Percentiles rank a stretch among this genome's conserved stretches.
Evolutionary conservation across 1,139 yeast genomes (phyloP).

Genomic region (Pichia sp.): DNA sequence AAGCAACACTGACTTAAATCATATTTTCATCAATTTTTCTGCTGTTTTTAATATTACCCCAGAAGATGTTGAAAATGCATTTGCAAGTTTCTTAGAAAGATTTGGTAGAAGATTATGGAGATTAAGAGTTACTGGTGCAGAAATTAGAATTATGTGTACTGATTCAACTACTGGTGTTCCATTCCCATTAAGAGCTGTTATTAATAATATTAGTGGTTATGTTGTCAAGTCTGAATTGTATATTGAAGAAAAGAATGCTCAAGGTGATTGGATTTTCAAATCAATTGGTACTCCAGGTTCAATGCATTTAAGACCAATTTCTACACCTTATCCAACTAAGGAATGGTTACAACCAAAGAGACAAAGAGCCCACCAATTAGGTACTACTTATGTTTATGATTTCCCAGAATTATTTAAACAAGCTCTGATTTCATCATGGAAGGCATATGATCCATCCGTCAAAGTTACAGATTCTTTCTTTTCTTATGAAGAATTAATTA

Average conservation of each 20-base stretch:
- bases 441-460: conserved; percentile 45
- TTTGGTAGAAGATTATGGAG: conserved; percentile 97
- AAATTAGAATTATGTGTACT: conserved; percentile 89
- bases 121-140: conserved; percentile 94
- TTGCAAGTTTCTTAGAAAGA: conserved; percentile 95
- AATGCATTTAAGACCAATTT: conserved; percentile 93
- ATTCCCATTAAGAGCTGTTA: conserved; percentile 93
- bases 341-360: conserved; percentile 98
- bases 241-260: conserved; percentile 84
- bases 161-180: conserved; percentile 83
- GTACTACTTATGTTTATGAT: conserved; percentile 95
- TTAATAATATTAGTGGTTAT: conserved; percentile 93
- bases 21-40: conserved; percentile 91
- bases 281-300: conserved; percentile 91
- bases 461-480: conserved; percentile 77
- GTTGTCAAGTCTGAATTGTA: conserved; percentile 93
- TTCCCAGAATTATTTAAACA: conserved; percentile 98
- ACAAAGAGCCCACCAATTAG: conserved; percentile 96
- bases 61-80: conserved; percentile 94
- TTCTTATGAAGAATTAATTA: conserved; percentile 71
- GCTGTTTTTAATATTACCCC: conserved; percentile 92
- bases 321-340: conserved; percentile 94
- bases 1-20: conserved; percentile 90
- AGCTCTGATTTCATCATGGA: conserved; percentile 83
- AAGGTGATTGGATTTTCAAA: conserved; percentile 95